Evolutionary conservation across 1,139 yeast genomes (phyloP), one percentile per base, ranked within the genome.

Genomic region (Scheffersomyces cryptocercus): DNA sequence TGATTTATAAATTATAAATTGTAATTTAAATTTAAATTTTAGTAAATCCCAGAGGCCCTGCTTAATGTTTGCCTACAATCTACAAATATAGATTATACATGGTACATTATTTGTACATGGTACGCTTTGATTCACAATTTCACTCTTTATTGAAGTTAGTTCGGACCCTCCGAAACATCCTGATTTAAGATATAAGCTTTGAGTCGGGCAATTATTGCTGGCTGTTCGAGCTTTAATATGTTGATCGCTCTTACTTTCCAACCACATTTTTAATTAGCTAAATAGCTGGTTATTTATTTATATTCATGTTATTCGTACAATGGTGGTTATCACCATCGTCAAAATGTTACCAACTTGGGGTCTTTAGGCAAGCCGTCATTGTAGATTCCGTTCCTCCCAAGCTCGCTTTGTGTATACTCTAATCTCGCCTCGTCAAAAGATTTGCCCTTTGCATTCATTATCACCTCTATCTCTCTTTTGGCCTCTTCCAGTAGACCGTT

Each of bases 381-480:
- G 32, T 76, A 87, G 33, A 87, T 80, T 11, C 75, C 77, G 59
- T 86, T 78, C 14, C 67, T 61, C 3, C 68, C 66, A 58, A 87
- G 72, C 50, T 67, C 68, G 14, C 61, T 54, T 44, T 68, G 71
- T 1, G 81, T 75, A 54, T 77, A 84, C 41, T 70, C 58, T 10
- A 78, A 63, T 44, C 96, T 69, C 1, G 96, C 96, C 38, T 82
- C 81, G 58, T 88, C 96, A 61, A 88, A 88, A 1, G 77, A 56
- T 31, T 85, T 45, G 20, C 68, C 59, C 35, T 66, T 58, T 24
- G 68, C 62, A 5, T 67, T 56, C 95, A 87, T 87, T 14, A 86
- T 67, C 30, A 61, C 53, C 46, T 68, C 67, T 13, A 88, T 81
- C 43, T 70, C 76, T 11, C 55, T 55, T 57, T 81, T 83, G 3